Evolutionary conservation across 352 stramenopile genomes (phyloP), one percentile per base, ranked within the genome.

Genomic region (Pythium dissotocum): DNA sequence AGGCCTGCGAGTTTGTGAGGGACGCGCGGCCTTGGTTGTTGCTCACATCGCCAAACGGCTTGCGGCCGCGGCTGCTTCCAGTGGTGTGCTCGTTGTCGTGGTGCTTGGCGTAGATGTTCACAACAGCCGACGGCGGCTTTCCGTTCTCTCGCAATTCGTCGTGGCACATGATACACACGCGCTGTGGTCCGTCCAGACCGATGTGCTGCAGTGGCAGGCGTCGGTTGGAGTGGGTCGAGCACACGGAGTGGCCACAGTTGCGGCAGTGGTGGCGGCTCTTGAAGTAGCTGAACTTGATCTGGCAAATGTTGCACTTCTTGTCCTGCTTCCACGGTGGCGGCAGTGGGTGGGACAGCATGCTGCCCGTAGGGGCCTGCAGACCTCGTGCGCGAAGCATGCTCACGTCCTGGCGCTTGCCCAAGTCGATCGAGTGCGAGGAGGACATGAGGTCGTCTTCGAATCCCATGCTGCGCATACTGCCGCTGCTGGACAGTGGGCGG

Each of bases 191-290:
- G 60, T 81, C 72, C 3, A 91, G 75, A 0, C 77, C 81, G 30
- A 85, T 71, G 60, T 89, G 77, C 57, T 84, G 76, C 48, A 97
- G 70, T 33, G 79, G 76, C 12, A 92, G 63, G 0, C 85, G 83
- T 21, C 79, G 79, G 61, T 82, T 90, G 46, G 83, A 94, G 72
- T 95, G 90, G 28, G 80, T 90, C 33, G 73, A 85, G 75, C 90
- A 97, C 13, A 96, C 89, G 2, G 90, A 93, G 58, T 90, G 70
- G 13, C 90, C 90, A 68, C 90, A 97, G 67, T 89, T 92, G 67
- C 90, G 85, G 70, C 90, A 97, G 71, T 97, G 90, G 69, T 97
- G 90, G 9, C 88, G 83, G 46, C 80, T 82, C 73, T 88, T 90
- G 36, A 97, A 87, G 75, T 97, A 89, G 38, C 72, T 93, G 67